A percentile compares a stretch with the other conserved stretches of the same genome.
Evolutionary conservation across 2,329 filamentous ascomycete genomes (phyloP).

Genomic region (Huntiella abstrusa): DNA sequence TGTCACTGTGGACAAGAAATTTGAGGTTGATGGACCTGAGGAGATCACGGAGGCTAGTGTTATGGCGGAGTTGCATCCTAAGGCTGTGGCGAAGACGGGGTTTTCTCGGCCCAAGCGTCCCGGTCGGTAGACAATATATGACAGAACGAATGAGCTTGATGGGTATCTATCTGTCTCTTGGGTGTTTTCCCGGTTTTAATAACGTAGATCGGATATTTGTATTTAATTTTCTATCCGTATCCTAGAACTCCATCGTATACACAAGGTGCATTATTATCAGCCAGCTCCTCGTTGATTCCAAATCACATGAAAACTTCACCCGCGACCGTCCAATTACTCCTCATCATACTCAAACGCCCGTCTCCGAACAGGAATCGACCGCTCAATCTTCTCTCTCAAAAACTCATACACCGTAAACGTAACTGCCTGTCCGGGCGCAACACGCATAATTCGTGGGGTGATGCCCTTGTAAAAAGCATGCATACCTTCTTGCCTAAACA

Average conservation of each 20-base stretch:
- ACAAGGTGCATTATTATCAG: constrained; percentile 1
- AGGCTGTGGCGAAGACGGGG: constrained; percentile 43
- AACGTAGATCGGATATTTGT: neutral
- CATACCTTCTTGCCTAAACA: constrained; percentile 63
- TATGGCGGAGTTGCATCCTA: constrained; percentile 47
- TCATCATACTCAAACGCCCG: constrained; percentile 6
- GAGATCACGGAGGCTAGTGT: constrained; percentile 53
- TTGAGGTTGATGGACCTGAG: constrained; percentile 45
- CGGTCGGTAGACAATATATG: constrained; percentile 30
- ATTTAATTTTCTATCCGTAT: neutral
- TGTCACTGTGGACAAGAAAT: constrained; percentile 48
- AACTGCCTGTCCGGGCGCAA: constrained; percentile 80
- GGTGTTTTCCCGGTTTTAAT: neutral
- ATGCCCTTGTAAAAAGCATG: constrained; percentile 98
- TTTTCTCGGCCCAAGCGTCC: constrained; percentile 69
- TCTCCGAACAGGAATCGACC: constrained; percentile 13
- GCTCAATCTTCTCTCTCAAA: constrained; percentile 54
- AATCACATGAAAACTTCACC: no score
- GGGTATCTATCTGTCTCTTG: neutral
- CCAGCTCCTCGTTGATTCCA: neutral
- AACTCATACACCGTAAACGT: constrained; percentile 64
- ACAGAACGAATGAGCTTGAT: neutral
- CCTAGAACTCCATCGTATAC: neutral
- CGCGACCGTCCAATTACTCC: neutral
- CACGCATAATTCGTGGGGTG: constrained; percentile 90